Conservation (phyloP, 768 basidiomycete genomes). For the Psilocybe azurescens region DNA sequence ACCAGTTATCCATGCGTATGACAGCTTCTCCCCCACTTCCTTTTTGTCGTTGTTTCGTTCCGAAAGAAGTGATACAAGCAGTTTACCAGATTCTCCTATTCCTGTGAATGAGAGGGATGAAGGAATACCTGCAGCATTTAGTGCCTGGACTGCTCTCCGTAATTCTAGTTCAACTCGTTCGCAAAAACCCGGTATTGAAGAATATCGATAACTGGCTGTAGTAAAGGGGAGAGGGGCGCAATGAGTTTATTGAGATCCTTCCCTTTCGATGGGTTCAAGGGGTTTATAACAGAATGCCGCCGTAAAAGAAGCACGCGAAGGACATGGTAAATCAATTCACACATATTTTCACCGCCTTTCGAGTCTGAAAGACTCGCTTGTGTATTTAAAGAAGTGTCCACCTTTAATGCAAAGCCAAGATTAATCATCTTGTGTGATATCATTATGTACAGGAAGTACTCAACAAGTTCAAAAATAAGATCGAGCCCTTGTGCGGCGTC, state of each 20-base stretch:
- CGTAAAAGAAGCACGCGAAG: conserved; percentile 71
- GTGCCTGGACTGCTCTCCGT: conserved; percentile 48
- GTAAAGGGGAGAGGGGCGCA: conserved; percentile 45
- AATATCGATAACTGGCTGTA: conserved; percentile 79
- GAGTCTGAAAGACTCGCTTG: conserved; percentile 20
- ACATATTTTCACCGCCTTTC: conserved; percentile 38
- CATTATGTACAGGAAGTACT: conserved; percentile 26
- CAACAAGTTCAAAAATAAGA: conserved; percentile 75
- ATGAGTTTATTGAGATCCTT: conserved; percentile 16
- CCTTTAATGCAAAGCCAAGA: conserved; percentile 13
- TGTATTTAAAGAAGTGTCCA: conserved; percentile 13
- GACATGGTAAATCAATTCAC: conserved; percentile 71
- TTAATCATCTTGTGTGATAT: background rate
- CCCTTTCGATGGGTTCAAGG: conserved; percentile 45
- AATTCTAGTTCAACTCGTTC: conserved; percentile 64
- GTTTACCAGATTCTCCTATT: conserved; percentile 70
- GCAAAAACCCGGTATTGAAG: conserved; percentile 80
- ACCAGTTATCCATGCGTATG: conserved; percentile 75
- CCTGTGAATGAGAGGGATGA: conserved; percentile 63
- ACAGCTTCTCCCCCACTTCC: conserved; percentile 74
- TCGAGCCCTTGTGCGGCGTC: conserved; percentile 77
- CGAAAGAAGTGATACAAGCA: conserved; percentile 56
- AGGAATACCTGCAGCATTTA: conserved; percentile 59
- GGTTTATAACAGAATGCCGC: conserved; percentile 44
- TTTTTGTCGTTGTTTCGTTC: conserved; percentile 40